A percentile compares a stretch with the other conserved stretches of the same genome.
phyloP scores from a whole-genome alignment of 257 asterid genomes.

The Rehmannia glutinosa region DNA sequence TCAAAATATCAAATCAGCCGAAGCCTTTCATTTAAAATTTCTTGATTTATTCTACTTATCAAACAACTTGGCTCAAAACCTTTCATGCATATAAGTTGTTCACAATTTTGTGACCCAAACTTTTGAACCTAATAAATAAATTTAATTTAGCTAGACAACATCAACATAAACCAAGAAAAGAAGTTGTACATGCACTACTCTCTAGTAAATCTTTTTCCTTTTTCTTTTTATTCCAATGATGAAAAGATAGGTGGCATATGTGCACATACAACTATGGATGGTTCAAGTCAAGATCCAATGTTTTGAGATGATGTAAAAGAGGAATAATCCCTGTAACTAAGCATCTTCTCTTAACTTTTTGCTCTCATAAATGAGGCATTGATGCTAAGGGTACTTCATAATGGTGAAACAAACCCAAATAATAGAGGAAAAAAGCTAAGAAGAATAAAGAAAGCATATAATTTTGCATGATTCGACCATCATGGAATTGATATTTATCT shows the following conservation, averaged over 20 bases:
- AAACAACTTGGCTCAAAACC: no score
- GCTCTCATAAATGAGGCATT: no score
- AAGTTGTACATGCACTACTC: constrained; percentile 16
- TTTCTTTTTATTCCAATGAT: neutral
- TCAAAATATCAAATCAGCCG: no score
- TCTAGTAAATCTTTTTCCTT: neutral
- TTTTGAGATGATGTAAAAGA: constrained; percentile 23
- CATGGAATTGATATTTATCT: neutral
- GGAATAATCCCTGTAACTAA: constrained; percentile 16
- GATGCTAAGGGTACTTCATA: no score
- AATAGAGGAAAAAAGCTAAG: neutral
- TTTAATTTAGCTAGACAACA: no score
- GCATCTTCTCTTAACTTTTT: no score
- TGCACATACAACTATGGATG: constrained; percentile 20
- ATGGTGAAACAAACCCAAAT: constrained; percentile 17
- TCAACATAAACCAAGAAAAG: neutral
- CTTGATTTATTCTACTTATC: no score
- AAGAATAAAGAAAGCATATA: constrained; percentile 6
- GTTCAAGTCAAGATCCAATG: constrained; percentile 18
- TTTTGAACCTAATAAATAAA: no score
- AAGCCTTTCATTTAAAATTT: no score
- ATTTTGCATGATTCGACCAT: neutral
- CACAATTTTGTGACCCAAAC: no score
- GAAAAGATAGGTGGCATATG: constrained; percentile 16
- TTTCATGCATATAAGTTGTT: no score